Base-by-base conservation (phyloP, 2,329 filamentous ascomycete genomes). In the Aspergillus neoniger region DNA sequence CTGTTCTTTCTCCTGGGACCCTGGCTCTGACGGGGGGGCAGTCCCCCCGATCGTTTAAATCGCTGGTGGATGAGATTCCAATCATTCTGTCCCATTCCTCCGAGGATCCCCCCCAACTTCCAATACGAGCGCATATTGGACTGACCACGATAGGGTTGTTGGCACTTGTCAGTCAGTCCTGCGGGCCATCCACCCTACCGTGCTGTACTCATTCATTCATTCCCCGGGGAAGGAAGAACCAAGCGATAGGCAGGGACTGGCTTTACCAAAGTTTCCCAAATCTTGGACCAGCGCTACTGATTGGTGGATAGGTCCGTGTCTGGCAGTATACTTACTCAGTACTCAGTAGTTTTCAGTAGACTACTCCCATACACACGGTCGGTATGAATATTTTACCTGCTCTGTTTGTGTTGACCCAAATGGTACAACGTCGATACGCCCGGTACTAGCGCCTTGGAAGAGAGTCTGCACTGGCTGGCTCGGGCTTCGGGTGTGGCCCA, bases 201-300 rank as follows among this genome's bases (percentile, higher is more conserved):
- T 30, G 28, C 28, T 30, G 10, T 8, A 28, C 25, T 28, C 30
- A 4, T 32, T 23, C 32, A 12, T 50, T 38, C 39, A 47, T 55
- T 50, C 57, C 57, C 32, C 32, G 32, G 19, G 55, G 21, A 15
- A 30, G 59, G 58, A n/a, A 60, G 58, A 57, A 32, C 48, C 47
- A 60, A 60, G 58, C 58, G 58, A 60, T 36, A 52, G 58, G 41
- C 25, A 36, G 41, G 57, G 8, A 44, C 25, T 21, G 12, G 41
- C 5, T 19, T 44, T 5, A 21, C 41, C 41, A 19, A 12, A 44
- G 41, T 44, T 44, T 44, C 9, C 19, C 19, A 5, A 10, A 43
- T 43, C 39, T 17, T 14, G 32, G 32, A 14, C 32, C 32, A 36
- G 32, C 32, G 12, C 32, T 14, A 36, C 10, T 36, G 32, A 55